Conservation (phyloP, 768 basidiomycete species). For the Kondoa subrosea region DNA sequence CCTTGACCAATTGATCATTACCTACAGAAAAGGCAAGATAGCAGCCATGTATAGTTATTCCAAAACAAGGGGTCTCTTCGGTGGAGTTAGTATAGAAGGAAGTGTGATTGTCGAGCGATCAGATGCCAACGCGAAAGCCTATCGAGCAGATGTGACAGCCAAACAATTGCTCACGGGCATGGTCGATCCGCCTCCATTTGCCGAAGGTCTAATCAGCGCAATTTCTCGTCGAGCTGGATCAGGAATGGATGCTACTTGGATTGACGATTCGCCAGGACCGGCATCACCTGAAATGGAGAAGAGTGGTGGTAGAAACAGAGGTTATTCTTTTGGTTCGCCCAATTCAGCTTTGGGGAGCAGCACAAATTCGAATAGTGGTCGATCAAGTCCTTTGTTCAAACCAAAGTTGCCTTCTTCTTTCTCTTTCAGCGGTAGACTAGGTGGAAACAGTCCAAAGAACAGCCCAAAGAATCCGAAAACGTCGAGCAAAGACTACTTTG, state of each 20-base stretch:
- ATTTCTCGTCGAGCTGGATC: slow-evolving; percentile 54
- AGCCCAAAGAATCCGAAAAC: not conserved
- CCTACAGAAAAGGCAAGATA: slow-evolving; percentile 64
- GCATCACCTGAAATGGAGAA: not conserved
- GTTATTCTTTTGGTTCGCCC: slow-evolving; percentile 13
- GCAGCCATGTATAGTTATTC: slow-evolving; percentile 64
- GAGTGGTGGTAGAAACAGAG: slow-evolving; percentile 11
- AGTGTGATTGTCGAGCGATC: slow-evolving; percentile 84
- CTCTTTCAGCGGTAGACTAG: not conserved
- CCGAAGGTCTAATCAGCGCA: slow-evolving; percentile 52
- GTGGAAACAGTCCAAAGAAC: not conserved
- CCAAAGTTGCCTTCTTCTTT: not conserved
- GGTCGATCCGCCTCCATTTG: slow-evolving; percentile 62
- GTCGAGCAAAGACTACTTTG: not conserved
- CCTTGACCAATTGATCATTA: too few relatives aligned
- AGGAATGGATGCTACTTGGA: slow-evolving; percentile 4
- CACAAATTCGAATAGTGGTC: not conserved
- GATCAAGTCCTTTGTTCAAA: slow-evolving; percentile 4
- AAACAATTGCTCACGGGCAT: slow-evolving; percentile 49
- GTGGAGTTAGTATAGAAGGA: slow-evolving; percentile 54
- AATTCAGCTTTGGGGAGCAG: not conserved
- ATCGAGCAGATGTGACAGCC: slow-evolving; percentile 35
- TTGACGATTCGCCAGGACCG: slow-evolving; percentile 12
- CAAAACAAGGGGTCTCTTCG: slow-evolving; percentile 77
- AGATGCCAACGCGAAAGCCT: slow-evolving; percentile 77